A percentile compares a stretch with the other conserved stretches of the same genome.
phyloP scores from a whole-genome alignment of 2,329 filamentous ascomycete genomes.

The Berkeleyomyces rouxiae region DNA sequence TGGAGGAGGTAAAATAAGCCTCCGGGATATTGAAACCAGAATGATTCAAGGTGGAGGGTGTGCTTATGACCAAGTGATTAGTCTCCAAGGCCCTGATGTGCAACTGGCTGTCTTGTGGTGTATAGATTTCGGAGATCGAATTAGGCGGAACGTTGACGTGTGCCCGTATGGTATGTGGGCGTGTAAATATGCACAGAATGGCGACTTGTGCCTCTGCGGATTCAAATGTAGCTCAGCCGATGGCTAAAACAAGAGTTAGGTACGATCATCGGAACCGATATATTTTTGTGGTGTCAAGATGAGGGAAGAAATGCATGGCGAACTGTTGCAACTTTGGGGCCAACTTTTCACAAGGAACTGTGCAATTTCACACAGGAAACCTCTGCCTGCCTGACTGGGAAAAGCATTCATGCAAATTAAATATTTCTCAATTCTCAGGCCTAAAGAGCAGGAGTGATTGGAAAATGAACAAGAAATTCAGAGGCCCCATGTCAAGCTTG shows the following conservation, averaged over 20 bases:
- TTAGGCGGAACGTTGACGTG: background rate
- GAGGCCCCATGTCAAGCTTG: slow-evolving; percentile 8
- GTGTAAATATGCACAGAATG: background rate
- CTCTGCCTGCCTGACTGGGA: background rate
- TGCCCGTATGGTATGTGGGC: background rate
- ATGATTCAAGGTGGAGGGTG: background rate
- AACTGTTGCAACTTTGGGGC: background rate
- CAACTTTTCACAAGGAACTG: background rate
- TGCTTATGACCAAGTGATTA: background rate
- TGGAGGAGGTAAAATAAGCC: background rate
- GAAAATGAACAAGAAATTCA: background rate
- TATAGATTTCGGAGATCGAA: background rate
- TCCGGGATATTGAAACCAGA: background rate
- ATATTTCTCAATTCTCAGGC: background rate
- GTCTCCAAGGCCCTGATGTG: background rate
- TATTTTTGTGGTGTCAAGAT: background rate
- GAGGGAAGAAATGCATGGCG: background rate
- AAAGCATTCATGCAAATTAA: slow-evolving; percentile 1
- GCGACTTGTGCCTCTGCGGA: background rate
- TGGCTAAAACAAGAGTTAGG: background rate
- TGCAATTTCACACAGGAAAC: background rate
- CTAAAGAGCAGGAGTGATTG: background rate
- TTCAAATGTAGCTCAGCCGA: background rate
- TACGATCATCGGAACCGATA: background rate
- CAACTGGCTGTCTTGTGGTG: background rate